A percentile compares a stretch with the other conserved stretches of the same genome.
phyloP scores from a whole-genome alignment of 1,139 yeast genomes.

The Geotrichum histeridarum region DNA sequence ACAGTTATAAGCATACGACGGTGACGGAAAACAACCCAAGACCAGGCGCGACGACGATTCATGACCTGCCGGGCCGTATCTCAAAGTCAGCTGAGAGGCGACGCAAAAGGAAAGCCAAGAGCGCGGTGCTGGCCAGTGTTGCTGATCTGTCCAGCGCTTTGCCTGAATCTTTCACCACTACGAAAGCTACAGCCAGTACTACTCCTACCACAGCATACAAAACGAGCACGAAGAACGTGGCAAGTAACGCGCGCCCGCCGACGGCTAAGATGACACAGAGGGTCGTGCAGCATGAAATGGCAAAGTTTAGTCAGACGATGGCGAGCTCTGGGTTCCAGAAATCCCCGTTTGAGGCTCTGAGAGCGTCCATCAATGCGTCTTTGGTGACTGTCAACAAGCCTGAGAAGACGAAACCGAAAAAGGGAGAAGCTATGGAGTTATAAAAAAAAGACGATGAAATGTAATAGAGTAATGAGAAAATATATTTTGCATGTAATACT shows the following conservation, averaged over 20 bases:
- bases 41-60: slow-evolving; percentile 20
- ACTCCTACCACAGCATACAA: slow-evolving; percentile 19
- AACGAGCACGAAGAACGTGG: slow-evolving; percentile 21
- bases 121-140: slow-evolving; percentile 32
- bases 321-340: slow-evolving; percentile 25
- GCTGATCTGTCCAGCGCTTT: slow-evolving; percentile 32
- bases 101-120: slow-evolving; percentile 28
- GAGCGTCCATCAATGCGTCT: slow-evolving; percentile 23
- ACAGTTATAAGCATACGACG: slow-evolving; percentile 19
- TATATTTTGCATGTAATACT: background rate
- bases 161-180: slow-evolving; percentile 26
- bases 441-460: background rate
- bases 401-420: slow-evolving; percentile 20
- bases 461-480: background rate
- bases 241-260: slow-evolving; percentile 27
- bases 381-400: slow-evolving; percentile 23
- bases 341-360: slow-evolving; percentile 31
- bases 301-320: slow-evolving; percentile 29
- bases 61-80: slow-evolving; percentile 13
- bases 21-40: slow-evolving; percentile 16
- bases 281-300: slow-evolving; percentile 32
- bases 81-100: slow-evolving; percentile 32
- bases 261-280: slow-evolving; percentile 32
- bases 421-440: slow-evolving; percentile 11
- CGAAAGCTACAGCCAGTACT: too few species aligned